These are phyloP conservation scores for Kwoniella sp. DNA, from an alignment of 768 basidiomycete genomes.

Conservation along the genomic window DNA sequence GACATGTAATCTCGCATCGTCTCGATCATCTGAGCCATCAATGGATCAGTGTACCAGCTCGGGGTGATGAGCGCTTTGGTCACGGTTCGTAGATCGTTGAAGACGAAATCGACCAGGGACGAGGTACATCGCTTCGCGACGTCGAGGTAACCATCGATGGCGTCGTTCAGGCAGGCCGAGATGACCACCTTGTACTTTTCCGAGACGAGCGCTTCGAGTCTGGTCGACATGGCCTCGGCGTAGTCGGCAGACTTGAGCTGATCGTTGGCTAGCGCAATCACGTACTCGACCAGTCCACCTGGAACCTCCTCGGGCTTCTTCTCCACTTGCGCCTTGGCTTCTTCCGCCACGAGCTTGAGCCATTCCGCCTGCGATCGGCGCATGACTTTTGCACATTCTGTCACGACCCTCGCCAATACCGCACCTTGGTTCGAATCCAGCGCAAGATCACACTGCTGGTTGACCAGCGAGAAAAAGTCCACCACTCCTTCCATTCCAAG, in stretches of 20 bases:
- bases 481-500: constrained; percentile 89
- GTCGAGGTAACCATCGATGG: constrained; percentile 96
- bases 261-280: constrained; percentile 94
- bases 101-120: constrained; percentile 86
- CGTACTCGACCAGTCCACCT: constrained; percentile 88
- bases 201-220: constrained; percentile 85
- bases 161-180: constrained; percentile 82
- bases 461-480: constrained; percentile 97
- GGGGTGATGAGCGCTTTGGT: constrained; percentile 74
- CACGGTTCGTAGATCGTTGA: constrained; percentile 87
- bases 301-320: constrained; percentile 70
- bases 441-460: constrained; percentile 82
- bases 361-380: constrained; percentile 79
- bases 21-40: constrained; percentile 81
- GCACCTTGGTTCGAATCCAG: constrained; percentile 93
- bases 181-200: constrained; percentile 83
- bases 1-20: constrained; percentile 94
- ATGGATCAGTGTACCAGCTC: constrained; percentile 78
- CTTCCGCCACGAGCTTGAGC: constrained; percentile 73
- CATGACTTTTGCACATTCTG: constrained; percentile 86
- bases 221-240: constrained; percentile 74
- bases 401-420: constrained; percentile 83
- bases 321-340: constrained; percentile 80
- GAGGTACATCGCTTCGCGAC: constrained; percentile 97
- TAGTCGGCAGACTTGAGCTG: constrained; percentile 95